These are phyloP conservation scores for Picochlorum costavermella DNA, from an alignment of 139 green algal species.

Conservation along the genomic window DNA sequence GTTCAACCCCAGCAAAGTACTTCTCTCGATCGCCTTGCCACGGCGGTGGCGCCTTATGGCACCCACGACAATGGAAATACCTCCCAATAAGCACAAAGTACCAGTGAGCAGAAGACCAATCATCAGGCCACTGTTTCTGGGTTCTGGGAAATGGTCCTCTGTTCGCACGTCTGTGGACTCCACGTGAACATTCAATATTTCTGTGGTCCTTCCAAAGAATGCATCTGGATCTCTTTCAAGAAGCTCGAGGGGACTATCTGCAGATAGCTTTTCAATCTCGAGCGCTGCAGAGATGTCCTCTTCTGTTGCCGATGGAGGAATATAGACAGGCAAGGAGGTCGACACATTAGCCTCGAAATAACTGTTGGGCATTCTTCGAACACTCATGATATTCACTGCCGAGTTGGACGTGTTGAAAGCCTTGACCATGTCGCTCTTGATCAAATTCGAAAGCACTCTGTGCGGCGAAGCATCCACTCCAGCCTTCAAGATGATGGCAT, in stretches of 20 bases:
- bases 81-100: not conserved
- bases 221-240: constrained; percentile 39
- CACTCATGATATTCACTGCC: constrained; percentile 22
- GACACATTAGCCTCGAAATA: constrained; percentile 41
- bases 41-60: too few species aligned
- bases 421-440: constrained; percentile 33
- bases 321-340: constrained; percentile 36
- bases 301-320: constrained; percentile 26
- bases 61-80: too few species aligned
- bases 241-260: constrained; percentile 40
- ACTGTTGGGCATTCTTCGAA: constrained; percentile 16
- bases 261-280: constrained; percentile 37
- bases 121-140: not conserved
- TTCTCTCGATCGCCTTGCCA: too few species aligned
- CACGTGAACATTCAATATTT: constrained; percentile 23
- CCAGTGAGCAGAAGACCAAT: not conserved
- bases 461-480: constrained; percentile 30
- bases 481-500: constrained; percentile 31
- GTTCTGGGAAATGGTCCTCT: constrained; percentile 1
- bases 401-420: constrained; percentile 41
- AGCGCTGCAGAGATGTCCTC: constrained; percentile 36
- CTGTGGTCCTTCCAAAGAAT: constrained; percentile 50
- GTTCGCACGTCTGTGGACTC: not conserved
- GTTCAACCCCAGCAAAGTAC: too few species aligned
- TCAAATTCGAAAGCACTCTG: constrained; percentile 27